phyloP scores from a whole-genome alignment of 31 red algal genomes.

The Porphyra umbilicalis region DNA sequence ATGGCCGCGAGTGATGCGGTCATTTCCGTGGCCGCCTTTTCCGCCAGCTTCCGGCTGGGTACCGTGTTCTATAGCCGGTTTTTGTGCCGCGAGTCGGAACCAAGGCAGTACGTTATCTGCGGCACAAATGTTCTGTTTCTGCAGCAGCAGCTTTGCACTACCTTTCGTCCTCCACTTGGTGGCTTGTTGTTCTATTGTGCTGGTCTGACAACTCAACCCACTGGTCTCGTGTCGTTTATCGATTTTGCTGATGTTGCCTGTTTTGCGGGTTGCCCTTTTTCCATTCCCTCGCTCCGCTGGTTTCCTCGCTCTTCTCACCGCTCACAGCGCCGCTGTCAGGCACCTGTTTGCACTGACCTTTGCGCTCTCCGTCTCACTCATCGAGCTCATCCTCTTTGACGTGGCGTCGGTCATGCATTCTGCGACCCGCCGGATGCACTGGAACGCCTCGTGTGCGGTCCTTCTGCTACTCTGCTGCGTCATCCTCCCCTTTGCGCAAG shows the following conservation, averaged over 20 bases:
- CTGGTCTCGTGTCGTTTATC: too few species aligned
- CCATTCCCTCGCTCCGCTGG: background rate
- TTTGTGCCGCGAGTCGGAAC: constrained; percentile 35
- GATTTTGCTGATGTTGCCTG: too few species aligned
- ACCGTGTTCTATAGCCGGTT: constrained; percentile 45
- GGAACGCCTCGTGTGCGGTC: constrained; percentile 41
- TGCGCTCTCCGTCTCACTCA: constrained; percentile 35
- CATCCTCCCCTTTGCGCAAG: constrained; percentile 50
- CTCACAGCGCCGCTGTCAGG: constrained; percentile 16
- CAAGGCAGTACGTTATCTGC: background rate
- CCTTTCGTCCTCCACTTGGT: background rate
- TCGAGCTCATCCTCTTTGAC: constrained; percentile 59
- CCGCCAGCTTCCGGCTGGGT: constrained; percentile 20
- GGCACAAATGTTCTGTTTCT: too few species aligned
- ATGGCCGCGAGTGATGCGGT: constrained; percentile 27
- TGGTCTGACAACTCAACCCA: too few species aligned
- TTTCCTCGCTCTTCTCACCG: background rate
- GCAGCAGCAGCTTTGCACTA: too few species aligned
- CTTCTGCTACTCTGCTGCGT: constrained; percentile 42
- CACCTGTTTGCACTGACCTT: constrained; percentile 54
- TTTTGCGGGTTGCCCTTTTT: too few species aligned
- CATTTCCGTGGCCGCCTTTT: constrained; percentile 19
- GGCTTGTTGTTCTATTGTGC: background rate
- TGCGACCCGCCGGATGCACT: constrained; percentile 47
- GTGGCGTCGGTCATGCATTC: constrained; percentile 35